Base-by-base conservation (phyloP, 345 rosid species). In the Nephelium lappaceum region DNA sequence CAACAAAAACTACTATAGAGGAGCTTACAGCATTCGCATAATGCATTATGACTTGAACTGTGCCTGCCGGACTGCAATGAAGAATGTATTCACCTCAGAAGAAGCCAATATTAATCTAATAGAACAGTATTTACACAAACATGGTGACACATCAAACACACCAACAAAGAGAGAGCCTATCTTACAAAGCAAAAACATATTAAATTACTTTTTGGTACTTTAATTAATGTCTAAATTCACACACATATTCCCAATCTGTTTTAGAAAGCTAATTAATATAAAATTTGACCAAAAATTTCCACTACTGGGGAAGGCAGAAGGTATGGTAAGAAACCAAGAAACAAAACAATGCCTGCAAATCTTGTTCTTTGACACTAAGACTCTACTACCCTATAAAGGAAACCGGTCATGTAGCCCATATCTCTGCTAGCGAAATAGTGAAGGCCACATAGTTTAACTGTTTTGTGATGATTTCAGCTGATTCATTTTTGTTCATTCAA, bases 11-110 rank as follows among this genome's bases (percentile, higher is more conserved):
- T 16, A 71, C 36, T 18, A 21, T n/a, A 51, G 11, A 68, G 42
- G 42, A 42, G 53, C 87, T 85, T 85, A 93, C 99, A 5, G 68
- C 87, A 64, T 84, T 89, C 41, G 84, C 73, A 53, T 89, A 93
- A 78, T 91, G 98, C 79, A 93, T 8, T 41, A 93, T 89, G 79
- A 96, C 81, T 31, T 89, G 84, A 61, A 89, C 92, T 85, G 90
- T 97, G 81, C 99, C 99, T 0, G 98, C 97, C 71, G 73, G 76
- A 83, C 99, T 95, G 90, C 67, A 85, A 80, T 62, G 53, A 27
- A 71, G 42, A 63, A 71, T 73, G 41, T 71, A 41, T 12, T 4
- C 31, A 66, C 24, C 27, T 19, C 57, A 47, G 60, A 70, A 21
- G 11, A 45, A 7, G 64, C 39, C 19, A 70, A 47, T 45, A 45